Conservation (phyloP, 1,284 basidiomycete species). For the Malassezia sympodialis region DNA sequence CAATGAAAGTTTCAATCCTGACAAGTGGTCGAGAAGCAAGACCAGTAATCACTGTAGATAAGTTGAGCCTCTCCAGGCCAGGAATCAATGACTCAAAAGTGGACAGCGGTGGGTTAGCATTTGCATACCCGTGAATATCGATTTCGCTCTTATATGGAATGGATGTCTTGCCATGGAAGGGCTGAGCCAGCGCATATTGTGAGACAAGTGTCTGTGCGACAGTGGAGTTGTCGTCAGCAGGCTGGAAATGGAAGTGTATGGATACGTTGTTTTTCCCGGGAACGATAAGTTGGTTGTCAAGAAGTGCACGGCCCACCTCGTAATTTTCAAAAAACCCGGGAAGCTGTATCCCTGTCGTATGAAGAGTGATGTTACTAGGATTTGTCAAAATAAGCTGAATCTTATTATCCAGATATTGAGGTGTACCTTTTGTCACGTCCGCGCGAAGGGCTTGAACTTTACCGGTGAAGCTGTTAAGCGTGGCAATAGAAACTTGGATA, state of each 20-base stretch:
- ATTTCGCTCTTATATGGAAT: constrained; percentile 9
- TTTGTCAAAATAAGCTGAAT: constrained; percentile 18
- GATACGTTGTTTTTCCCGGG: constrained; percentile 56
- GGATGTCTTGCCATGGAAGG: constrained; percentile 18
- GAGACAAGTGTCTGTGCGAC: constrained; percentile 52
- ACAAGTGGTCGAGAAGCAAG: constrained; percentile 31
- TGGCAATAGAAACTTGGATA: constrained; percentile 53
- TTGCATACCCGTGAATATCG: constrained; percentile 10
- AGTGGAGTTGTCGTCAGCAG: constrained; percentile 59
- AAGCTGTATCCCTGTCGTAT: constrained; percentile 56
- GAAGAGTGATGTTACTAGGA: constrained; percentile 54
- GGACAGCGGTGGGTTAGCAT: constrained; percentile 52
- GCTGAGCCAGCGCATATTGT: constrained; percentile 43
- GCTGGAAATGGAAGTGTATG: constrained; percentile 56
- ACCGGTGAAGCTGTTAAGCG: constrained; percentile 47
- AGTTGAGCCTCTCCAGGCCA: constrained; percentile 56
- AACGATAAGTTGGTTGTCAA: constrained; percentile 51
- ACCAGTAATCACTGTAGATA: constrained; percentile 55
- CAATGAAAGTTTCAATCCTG: constrained; percentile 26
- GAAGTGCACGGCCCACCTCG: constrained; percentile 47
- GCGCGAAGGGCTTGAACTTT: constrained; percentile 50
- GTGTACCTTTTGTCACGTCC: background rate
- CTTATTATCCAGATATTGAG: background rate
- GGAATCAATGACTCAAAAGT: constrained; percentile 59
- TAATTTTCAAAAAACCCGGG: constrained; percentile 56